Evolutionary conservation across 768 basidiomycete species (phyloP).

Genomic region (Trametes sanguinea): DNA sequence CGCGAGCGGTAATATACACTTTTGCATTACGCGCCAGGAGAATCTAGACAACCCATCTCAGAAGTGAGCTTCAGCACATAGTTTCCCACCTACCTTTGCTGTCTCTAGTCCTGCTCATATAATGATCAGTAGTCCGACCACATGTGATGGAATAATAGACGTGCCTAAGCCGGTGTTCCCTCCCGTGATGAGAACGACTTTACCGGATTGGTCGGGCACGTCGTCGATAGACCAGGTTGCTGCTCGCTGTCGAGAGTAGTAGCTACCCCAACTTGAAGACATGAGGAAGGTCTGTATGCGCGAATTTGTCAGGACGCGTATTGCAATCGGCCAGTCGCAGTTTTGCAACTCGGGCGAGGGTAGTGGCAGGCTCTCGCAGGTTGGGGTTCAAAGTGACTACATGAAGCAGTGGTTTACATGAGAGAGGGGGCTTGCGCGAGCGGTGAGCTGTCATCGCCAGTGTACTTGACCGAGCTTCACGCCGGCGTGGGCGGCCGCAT

Average conservation of each 20-base stretch:
- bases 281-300: background rate
- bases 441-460: too few relatives aligned
- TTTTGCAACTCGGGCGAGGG: too few relatives aligned
- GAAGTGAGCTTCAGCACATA: too few relatives aligned
- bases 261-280: background rate
- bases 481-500: too few relatives aligned
- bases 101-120: background rate
- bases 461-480: too few relatives aligned
- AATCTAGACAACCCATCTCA: background rate
- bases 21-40: conserved; percentile 13
- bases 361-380: too few relatives aligned
- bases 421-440: too few relatives aligned
- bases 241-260: background rate
- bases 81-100: background rate
- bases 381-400: too few relatives aligned
- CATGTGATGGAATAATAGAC: background rate
- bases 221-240: conserved; percentile 8
- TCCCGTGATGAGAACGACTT: conserved; percentile 15
- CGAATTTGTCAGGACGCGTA: too few relatives aligned
- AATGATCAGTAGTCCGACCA: too few relatives aligned
- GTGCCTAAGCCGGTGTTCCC: conserved; percentile 15
- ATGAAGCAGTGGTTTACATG: too few relatives aligned
- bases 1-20: conserved; percentile 13
- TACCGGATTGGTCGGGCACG: conserved; percentile 17
- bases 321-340: too few relatives aligned